These are phyloP conservation scores for Dioscorea alata DNA, from an alignment of 106 monocot species.

Conservation along the genomic window DNA sequence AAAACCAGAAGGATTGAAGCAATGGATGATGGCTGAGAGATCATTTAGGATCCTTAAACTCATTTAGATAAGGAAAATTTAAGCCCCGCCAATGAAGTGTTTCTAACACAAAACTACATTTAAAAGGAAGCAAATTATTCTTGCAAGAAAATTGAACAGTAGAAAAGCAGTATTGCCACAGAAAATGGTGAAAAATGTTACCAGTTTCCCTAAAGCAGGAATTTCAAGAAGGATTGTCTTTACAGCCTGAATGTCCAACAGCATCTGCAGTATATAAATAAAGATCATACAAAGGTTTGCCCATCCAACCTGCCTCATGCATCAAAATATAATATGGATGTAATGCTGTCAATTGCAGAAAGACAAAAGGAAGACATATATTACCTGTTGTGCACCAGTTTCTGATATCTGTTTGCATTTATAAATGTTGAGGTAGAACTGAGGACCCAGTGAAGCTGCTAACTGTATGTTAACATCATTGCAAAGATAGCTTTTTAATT, in stretches of 20 bases:
- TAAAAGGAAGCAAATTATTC: too few species aligned
- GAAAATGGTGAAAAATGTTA: constrained; percentile 12
- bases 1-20: too few species aligned
- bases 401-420: constrained; percentile 97
- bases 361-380: background rate
- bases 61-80: too few species aligned
- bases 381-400: constrained; percentile 97
- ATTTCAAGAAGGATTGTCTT: constrained; percentile 90
- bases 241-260: constrained; percentile 94
- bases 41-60: too few species aligned
- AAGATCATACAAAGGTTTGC: background rate
- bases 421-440: constrained; percentile 92
- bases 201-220: constrained; percentile 87
- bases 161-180: too few species aligned
- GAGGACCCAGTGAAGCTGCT: constrained; percentile 96
- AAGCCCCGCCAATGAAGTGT: too few species aligned
- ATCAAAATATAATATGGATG: too few species aligned
- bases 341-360: too few species aligned
- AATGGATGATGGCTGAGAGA: too few species aligned
- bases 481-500: background rate
- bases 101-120: too few species aligned
- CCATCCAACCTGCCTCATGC: too few species aligned
- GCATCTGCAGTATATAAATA: constrained; percentile 48
- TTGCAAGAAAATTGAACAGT: too few species aligned
- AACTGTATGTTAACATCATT: constrained; percentile 44